Conservation (phyloP, 441 rosid species). For the Arabidopsis hybrid region DNA sequence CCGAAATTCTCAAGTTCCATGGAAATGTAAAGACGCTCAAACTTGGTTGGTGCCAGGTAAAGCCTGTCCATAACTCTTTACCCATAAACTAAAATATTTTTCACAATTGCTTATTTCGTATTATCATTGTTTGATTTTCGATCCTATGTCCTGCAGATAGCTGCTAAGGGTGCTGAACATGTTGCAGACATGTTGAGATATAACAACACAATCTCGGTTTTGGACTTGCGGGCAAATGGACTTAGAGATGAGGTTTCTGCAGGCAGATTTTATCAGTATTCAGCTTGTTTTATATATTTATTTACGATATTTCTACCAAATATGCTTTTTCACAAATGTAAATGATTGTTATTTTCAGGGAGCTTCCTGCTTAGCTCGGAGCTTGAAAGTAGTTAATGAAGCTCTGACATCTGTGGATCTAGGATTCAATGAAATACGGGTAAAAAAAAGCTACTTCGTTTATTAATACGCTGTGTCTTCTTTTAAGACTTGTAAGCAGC, state of each 20-base stretch:
- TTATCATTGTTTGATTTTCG: conserved; percentile 4
- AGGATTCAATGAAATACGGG: conserved; percentile 94
- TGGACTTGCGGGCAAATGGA: conserved; percentile 96
- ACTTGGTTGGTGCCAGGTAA: conserved; percentile 99
- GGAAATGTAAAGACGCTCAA: conserved; percentile 83
- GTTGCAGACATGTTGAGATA: conserved; percentile 91
- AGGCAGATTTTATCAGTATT: conserved; percentile 19
- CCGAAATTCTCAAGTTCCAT: conserved; percentile 91
- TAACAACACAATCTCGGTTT: conserved; percentile 75
- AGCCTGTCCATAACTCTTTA: conserved; percentile 19
- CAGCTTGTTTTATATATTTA: neutral
- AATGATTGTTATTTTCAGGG: conserved; percentile 61
- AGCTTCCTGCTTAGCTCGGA: conserved; percentile 79
- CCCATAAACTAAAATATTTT: neutral
- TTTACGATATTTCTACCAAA: neutral
- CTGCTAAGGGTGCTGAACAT: conserved; percentile 83
- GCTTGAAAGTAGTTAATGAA: conserved; percentile 96
- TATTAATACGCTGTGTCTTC: neutral
- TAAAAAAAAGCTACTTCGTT: conserved; percentile 38
- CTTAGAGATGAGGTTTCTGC: conserved; percentile 81
- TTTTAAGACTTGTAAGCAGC: conserved; percentile 11
- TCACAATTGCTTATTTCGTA: conserved; percentile 1
- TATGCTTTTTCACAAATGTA: neutral
- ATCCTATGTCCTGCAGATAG: conserved; percentile 64
- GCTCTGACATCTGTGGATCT: conserved; percentile 84